These are phyloP conservation scores for Cucurbita maxima DNA, from an alignment of 306 rosid genomes.

Conservation along the genomic window DNA sequence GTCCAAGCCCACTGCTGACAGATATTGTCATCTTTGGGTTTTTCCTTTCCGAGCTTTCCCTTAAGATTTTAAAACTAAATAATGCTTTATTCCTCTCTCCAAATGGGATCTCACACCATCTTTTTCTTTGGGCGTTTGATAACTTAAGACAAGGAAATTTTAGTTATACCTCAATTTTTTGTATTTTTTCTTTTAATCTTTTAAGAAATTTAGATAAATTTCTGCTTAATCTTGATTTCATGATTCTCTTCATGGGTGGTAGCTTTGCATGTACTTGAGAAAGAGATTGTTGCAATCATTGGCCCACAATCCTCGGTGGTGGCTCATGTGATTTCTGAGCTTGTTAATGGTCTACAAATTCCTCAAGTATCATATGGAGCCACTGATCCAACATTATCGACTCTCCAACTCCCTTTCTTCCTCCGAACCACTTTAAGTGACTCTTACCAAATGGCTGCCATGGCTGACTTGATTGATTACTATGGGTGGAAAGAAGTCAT, in stretches of 20 bases:
- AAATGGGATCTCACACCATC: neutral
- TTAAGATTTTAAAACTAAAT: too few relatives aligned
- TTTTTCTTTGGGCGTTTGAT: neutral
- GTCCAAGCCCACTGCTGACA: too few relatives aligned
- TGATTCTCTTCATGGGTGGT: slow-evolving; percentile 3
- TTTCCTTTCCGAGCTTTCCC: too few relatives aligned
- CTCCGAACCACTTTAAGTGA: slow-evolving; percentile 56
- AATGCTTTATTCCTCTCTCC: too few relatives aligned
- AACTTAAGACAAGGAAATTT: neutral
- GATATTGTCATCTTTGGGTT: too few relatives aligned
- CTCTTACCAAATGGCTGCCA: slow-evolving; percentile 63
- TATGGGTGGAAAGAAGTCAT: slow-evolving; percentile 77
- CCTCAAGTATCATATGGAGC: slow-evolving; percentile 87
- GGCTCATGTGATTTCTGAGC: slow-evolving; percentile 65
- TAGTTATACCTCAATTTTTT: neutral
- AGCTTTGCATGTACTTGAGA: slow-evolving; percentile 73
- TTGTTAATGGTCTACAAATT: slow-evolving; percentile 64
- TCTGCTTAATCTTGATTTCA: slow-evolving; percentile 5
- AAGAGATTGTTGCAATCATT: slow-evolving; percentile 46
- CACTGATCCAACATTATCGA: slow-evolving; percentile 75
- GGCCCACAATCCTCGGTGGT: slow-evolving; percentile 83
- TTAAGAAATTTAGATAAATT: neutral
- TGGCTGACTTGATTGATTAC: slow-evolving; percentile 53
- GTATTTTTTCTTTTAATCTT: neutral
- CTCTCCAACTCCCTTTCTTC: slow-evolving; percentile 77